Conservation (phyloP, 2,329 filamentous ascomycete species). For the Alternaria conjuncta region DNA sequence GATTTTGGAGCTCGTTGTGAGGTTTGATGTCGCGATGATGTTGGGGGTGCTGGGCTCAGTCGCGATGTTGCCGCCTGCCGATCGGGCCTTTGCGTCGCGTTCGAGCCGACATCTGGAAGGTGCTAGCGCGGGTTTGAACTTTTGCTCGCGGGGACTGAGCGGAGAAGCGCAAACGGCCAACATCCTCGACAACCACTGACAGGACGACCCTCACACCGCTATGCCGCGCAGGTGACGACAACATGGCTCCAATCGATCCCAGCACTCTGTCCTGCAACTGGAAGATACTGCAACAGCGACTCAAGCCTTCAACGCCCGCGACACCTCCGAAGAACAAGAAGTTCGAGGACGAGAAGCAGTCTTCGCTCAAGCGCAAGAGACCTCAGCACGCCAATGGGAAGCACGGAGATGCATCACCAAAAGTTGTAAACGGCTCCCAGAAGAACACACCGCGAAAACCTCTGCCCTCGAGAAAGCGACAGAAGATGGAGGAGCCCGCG, state of each 20-base stretch:
- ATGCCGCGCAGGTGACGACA: conserved; percentile 37
- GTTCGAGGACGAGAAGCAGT: conserved; percentile 29
- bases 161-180: conserved; percentile 20
- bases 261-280: conserved; percentile 66
- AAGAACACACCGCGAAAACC: conserved; percentile 25
- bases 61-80: conserved; percentile 32
- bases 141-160: conserved; percentile 23
- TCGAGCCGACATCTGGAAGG: conserved; percentile 16
- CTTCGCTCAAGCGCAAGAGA: conserved; percentile 46
- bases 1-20: conserved; percentile 34
- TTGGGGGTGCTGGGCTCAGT: conserved; percentile 30
- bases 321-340: conserved; percentile 35
- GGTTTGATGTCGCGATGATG: conserved; percentile 40
- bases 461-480: conserved; percentile 37
- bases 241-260: conserved; percentile 51
- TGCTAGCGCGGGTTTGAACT: conserved; percentile 29
- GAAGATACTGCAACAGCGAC: conserved; percentile 75
- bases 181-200: conserved; percentile 18
- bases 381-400: conserved; percentile 27
- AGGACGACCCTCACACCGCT: conserved; percentile 25
- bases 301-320: conserved; percentile 44
- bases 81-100: conserved; percentile 13
- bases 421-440: conserved; percentile 44
- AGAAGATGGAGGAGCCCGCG: conserved; percentile 48
- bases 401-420: conserved; percentile 18